Evolutionary conservation across 257 asterid genomes (phyloP).

Genomic region (Nemophila menziesii): DNA sequence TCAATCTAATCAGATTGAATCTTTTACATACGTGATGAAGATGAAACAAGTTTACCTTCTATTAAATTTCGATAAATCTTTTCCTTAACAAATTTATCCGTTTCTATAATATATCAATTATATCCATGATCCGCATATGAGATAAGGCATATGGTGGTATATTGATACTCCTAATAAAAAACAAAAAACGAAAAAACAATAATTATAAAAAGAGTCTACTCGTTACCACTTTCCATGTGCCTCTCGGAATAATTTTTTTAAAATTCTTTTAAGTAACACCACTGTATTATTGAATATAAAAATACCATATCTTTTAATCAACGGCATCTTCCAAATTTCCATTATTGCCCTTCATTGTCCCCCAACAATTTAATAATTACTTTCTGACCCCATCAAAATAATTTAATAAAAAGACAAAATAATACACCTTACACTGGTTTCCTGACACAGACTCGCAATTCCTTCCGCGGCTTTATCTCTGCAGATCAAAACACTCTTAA

Average conservation of each 20-base stretch:
- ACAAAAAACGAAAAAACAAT: slow-evolving; percentile 8
- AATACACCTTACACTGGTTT: slow-evolving; percentile 15
- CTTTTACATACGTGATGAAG: no score
- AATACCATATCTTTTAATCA: slow-evolving; percentile 1
- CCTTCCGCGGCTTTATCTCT: slow-evolving; percentile 46
- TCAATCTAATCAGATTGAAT: no score
- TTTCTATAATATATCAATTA: no score
- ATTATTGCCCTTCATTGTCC: slow-evolving; percentile 24
- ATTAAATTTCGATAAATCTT: no score
- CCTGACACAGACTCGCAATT: slow-evolving; percentile 48
- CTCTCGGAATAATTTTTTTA: slow-evolving; percentile 12
- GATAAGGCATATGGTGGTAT: no score
- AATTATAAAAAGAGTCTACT: slow-evolving; percentile 24
- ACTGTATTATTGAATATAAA: slow-evolving; percentile 8
- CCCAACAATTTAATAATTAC: slow-evolving; percentile 2
- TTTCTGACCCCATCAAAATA: slow-evolving; percentile 8
- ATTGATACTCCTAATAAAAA: no score
- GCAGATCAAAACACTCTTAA: slow-evolving; percentile 31
- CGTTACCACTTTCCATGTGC: slow-evolving; percentile 40
- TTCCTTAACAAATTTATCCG: no score
- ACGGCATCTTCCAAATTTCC: slow-evolving; percentile 20
- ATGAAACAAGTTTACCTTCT: no score
- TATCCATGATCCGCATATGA: no score
- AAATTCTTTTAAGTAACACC: slow-evolving; percentile 10
- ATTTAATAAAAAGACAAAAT: slow-evolving; percentile 21